Base-by-base conservation (phyloP, 2,329 filamentous ascomycete genomes). In the Alternaria angustiovoidea region DNA sequence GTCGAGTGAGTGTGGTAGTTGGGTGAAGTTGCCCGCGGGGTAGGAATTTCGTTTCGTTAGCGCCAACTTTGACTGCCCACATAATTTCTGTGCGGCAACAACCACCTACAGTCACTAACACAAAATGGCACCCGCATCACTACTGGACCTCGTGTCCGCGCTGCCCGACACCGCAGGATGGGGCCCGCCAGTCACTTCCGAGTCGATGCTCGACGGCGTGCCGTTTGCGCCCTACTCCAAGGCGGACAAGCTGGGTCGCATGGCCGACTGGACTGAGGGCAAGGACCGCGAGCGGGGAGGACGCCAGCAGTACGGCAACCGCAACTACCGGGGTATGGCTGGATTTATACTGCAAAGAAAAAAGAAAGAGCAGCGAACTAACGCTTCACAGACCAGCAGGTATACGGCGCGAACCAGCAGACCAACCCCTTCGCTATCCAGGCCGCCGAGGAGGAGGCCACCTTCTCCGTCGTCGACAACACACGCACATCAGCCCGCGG, bases 191-290 rank as follows among this genome's bases (percentile, higher is more conserved):
- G 88, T 91, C 70, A 91, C 93, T 62, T 88, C 84, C 73, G 92
- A 97, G 79, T 96, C 92, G 66, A 97, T 92, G 64, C 87, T 98
- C 74, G 90, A 96, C 78, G 95, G 95, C 78, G 93, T 98, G 51
- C 95, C 95, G 39, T 99, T 97, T 81, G 95, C 95, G 72, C 95
- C 95, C 63, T 99, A 95, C 85, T 97, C 94, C 70, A 99, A 99
- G 83, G 93, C 93, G 79, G 95, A 99, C 85, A 98, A 97, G 87
- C 86, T 99, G 62, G 95, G 95, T 76, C 94, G 95, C 80, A 98
- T 99, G 94, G 95, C 95, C 63, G 95, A 99, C 85, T 99, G 95
- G 95, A 96, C 94, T 48, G 95, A 97, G 78, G 89, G 91, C 79
- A 97, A 97, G 83, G 87, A 88, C 70, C 77, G 84, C 56, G 92